Base-by-base conservation (phyloP, 2,329 filamentous ascomycete species). In the Fusarium gaditjirri region DNA sequence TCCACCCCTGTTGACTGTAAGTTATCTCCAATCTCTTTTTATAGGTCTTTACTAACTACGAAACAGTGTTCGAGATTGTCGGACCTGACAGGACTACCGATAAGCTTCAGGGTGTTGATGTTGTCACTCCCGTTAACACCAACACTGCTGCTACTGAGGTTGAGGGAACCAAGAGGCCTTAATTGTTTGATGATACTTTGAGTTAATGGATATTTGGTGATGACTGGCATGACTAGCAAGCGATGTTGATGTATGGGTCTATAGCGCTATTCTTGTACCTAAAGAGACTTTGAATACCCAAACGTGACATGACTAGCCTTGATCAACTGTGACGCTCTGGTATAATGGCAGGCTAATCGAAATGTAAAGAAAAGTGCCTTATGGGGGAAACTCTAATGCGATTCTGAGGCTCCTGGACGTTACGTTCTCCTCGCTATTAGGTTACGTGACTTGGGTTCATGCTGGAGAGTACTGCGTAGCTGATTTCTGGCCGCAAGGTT, bases 1-100 rank as follows among this genome's bases (percentile, higher is more conserved):
- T 70, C 74, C 4, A 65, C 77, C 29, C 74, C 76, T 13, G 38
- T 79, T 38, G 79, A 80, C 31, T 59, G 78, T 80, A 75, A 75
- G 78, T 76, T 50, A 8, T 36, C 10, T 1, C 11, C 2, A 2
- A 23, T 8, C 5, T 6, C 1, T 6, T 8, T 0, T 14, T n/a
- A 5, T 8, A 8, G 6, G 33, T 6, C 9, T 8, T 38, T 10
- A n/a, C 68, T 71, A 41, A 71, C 12, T 8, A 10, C 12, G 12
- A 13, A 21, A 52, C 8, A 71, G 68, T 71, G 61, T 71, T 71
- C 23, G 68, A 71, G 44, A 52, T 71, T 31, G 53, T 62, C 2
- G 43, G 38, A 27, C 67, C 68, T 11, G 46, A 70, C 14, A 31
- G 36, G 19, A 42, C 33, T 38, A 16, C 57, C 9, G 55, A 70